Conservation (phyloP, 768 basidiomycete species). For the Mycena albidolilacea region DNA sequence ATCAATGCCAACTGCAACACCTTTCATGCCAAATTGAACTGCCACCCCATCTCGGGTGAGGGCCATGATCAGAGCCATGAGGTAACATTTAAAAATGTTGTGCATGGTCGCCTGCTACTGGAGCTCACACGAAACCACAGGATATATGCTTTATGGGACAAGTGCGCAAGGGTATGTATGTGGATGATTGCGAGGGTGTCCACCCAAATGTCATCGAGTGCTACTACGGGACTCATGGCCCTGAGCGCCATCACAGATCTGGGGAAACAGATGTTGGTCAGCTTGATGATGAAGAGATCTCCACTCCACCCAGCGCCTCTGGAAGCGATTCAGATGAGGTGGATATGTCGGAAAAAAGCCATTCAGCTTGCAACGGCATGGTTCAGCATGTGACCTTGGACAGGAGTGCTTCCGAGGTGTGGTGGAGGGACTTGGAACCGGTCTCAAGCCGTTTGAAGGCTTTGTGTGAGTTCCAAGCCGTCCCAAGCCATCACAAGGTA, state of each 20-base stretch:
- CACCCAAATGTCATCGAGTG: slow-evolving; percentile 13
- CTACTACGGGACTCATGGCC: slow-evolving; percentile 31
- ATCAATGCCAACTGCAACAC: not conserved
- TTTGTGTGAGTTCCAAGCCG: too few relatives aligned
- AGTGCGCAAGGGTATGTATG: slow-evolving; percentile 18
- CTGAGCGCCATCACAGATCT: not conserved
- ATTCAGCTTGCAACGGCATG: too few relatives aligned
- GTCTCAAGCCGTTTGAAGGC: too few relatives aligned
- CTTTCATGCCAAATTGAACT: not conserved
- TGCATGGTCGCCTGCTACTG: too few relatives aligned
- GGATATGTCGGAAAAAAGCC: too few relatives aligned
- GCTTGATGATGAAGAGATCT: slow-evolving; percentile 20
- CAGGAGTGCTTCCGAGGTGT: too few relatives aligned
- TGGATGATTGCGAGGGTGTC: slow-evolving; percentile 30
- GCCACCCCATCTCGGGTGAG: slow-evolving; percentile 43
- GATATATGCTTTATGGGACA: slow-evolving; percentile 26
- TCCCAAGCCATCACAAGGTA: too few relatives aligned
- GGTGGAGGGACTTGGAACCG: too few relatives aligned
- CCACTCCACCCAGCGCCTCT: too few relatives aligned
- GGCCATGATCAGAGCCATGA: slow-evolving; percentile 32
- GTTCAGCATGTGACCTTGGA: too few relatives aligned
- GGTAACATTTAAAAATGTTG: too few relatives aligned
- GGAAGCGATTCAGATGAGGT: not conserved
- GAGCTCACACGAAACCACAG: not conserved
- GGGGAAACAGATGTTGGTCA: slow-evolving; percentile 24